Conservation (phyloP, 371 early-diverging fungal species). For the Rhizoclosmatium hyalinum region DNA sequence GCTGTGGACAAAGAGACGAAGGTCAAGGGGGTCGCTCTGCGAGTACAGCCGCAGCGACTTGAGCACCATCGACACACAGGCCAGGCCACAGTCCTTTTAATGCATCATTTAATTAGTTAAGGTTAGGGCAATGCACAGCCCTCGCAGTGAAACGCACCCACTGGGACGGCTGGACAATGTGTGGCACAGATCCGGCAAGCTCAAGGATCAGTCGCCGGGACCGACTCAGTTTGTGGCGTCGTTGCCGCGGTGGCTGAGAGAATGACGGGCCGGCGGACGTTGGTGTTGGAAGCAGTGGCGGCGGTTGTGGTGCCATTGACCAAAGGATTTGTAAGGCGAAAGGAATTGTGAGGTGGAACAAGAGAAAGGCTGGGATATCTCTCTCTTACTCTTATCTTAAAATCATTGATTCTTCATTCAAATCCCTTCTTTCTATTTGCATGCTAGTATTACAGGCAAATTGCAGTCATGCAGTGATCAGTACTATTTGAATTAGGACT, state of each 20-base stretch:
- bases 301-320: not conserved
- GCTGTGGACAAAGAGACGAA: conserved; percentile 7
- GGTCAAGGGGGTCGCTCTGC: conserved; percentile 8
- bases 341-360: too few species aligned
- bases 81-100: conserved; percentile 81
- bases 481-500: too few species aligned
- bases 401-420: too few species aligned
- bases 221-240: not conserved
- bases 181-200: conserved; percentile 21
- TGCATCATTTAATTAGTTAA: not conserved
- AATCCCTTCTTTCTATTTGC: too few species aligned
- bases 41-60: conserved; percentile 21
- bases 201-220: not conserved
- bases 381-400: too few species aligned
- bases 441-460: too few species aligned
- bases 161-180: conserved; percentile 33
- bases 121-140: not conserved
- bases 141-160: conserved; percentile 44
- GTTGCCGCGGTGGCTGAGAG: not conserved
- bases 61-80: conserved; percentile 79
- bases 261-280: not conserved
- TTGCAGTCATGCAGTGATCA: too few species aligned
- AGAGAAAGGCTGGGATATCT: too few species aligned
- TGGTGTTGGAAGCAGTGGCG: not conserved
- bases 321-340: not conserved